These are phyloP conservation scores for Zoysia pacifica DNA, from an alignment of 176 grass and related monocot species.

Conservation along the genomic window DNA sequence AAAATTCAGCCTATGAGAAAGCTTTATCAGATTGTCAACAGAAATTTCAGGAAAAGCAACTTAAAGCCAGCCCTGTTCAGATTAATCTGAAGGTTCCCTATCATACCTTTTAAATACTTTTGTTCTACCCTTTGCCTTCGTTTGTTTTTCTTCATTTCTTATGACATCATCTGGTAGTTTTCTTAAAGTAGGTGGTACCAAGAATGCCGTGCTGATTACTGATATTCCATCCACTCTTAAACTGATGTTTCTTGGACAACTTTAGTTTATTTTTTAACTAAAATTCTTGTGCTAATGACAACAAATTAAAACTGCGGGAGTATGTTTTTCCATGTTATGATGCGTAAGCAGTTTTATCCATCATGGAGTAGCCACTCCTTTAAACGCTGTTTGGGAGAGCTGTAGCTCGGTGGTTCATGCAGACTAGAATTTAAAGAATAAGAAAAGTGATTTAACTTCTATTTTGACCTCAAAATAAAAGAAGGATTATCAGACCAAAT, in stretches of 20 bases:
- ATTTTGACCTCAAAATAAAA: too few relatives aligned
- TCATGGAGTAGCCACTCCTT: not conserved
- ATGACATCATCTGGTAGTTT: not conserved
- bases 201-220: not conserved
- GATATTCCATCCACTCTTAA: too few relatives aligned
- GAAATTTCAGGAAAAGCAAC: too few relatives aligned
- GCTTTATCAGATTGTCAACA: constrained; percentile 52
- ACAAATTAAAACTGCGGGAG: too few relatives aligned
- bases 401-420: not conserved
- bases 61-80: too few relatives aligned
- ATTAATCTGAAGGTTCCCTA: too few relatives aligned
- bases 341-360: not conserved
- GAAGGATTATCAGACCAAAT: too few relatives aligned
- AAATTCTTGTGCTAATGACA: too few relatives aligned
- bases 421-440: not conserved
- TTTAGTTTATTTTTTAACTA: too few relatives aligned
- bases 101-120: not conserved
- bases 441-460: too few relatives aligned
- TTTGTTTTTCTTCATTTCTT: not conserved
- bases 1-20: constrained; percentile 86
- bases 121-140: not conserved
- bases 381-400: not conserved
- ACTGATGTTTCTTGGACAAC: too few relatives aligned
- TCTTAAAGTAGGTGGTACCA: not conserved
- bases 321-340: not conserved